phyloP scores from a whole-genome alignment of 2,329 filamentous ascomycete genomes.

The Diaporthe citriasiana region DNA sequence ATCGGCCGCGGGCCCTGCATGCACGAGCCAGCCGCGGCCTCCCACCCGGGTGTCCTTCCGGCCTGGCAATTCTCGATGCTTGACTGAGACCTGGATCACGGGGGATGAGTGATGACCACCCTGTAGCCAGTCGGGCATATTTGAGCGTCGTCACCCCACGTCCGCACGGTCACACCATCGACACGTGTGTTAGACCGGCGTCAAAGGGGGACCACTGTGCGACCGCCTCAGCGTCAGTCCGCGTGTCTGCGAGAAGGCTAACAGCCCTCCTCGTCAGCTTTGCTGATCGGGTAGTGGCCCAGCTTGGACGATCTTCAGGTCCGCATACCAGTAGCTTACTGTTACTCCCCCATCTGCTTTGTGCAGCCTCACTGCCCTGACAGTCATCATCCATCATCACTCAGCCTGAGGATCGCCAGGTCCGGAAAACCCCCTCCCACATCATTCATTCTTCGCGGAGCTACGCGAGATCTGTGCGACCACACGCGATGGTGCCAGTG shows the following conservation, averaged over 20 bases:
- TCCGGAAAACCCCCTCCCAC: constrained; percentile 8
- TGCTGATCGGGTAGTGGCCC: not conserved
- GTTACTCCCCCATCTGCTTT: not conserved
- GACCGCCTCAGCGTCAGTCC: constrained; percentile 26
- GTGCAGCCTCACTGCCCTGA: constrained; percentile 14
- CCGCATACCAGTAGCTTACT: not conserved
- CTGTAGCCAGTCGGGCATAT: constrained; percentile 30
- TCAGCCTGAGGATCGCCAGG: constrained; percentile 26
- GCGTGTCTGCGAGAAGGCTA: not conserved
- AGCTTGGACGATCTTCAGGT: constrained; percentile 18
- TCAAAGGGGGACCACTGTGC: constrained; percentile 6
- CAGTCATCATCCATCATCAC: not conserved
- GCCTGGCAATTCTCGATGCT: not conserved
- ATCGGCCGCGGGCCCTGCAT: constrained; percentile 2
- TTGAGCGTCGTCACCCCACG: constrained; percentile 34
- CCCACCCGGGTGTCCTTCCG: not conserved
- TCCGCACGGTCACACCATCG: constrained; percentile 26
- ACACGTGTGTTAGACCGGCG: constrained; percentile 35
- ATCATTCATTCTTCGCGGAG: constrained; percentile 18
- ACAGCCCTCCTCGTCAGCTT: constrained; percentile 16
- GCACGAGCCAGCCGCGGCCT: not conserved
- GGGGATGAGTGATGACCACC: constrained; percentile 13
- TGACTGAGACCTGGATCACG: not conserved
- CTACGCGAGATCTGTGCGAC: constrained; percentile 34
- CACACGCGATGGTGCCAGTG: constrained; percentile 22